phyloP scores from a whole-genome alignment of 1,284 basidiomycete species.

The Phylloboletellus chloephorus region DNA sequence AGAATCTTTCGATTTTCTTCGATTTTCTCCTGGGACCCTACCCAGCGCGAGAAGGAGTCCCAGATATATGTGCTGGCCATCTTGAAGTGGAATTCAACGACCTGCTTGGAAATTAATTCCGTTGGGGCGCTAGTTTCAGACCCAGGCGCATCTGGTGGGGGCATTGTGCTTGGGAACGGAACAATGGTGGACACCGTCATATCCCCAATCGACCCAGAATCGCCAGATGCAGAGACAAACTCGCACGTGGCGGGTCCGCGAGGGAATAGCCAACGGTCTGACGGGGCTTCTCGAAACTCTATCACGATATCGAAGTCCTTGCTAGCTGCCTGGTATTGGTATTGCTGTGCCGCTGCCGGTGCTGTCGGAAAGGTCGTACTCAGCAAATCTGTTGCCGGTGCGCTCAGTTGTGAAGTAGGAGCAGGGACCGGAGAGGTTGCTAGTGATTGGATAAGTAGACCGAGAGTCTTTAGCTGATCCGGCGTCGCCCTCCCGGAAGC shows the following conservation, averaged over 20 bases:
- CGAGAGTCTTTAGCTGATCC: conserved; percentile 60
- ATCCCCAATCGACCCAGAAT: conserved; percentile 28
- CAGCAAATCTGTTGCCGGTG: conserved; percentile 10
- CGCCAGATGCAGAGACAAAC: conserved; percentile 21
- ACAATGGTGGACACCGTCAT: conserved; percentile 38
- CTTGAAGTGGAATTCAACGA: conserved; percentile 45
- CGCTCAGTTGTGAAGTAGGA: conserved; percentile 10
- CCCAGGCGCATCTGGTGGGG: conserved; percentile 11
- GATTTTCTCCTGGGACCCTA: conserved; percentile 45
- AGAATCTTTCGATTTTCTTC: conserved; percentile 41
- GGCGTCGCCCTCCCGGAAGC: conserved; percentile 52
- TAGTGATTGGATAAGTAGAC: conserved; percentile 56
- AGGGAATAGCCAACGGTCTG: conserved; percentile 61
- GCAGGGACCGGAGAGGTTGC: conserved; percentile 22
- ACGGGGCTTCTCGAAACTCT: conserved; percentile 58
- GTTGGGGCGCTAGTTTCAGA: conserved; percentile 11
- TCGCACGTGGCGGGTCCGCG: conserved; percentile 50
- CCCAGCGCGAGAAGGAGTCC: conserved; percentile 55
- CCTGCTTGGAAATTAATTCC: conserved; percentile 25
- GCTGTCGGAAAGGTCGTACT: conserved; percentile 14
- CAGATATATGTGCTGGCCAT: conserved; percentile 42
- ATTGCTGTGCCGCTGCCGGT: conserved; percentile 16
- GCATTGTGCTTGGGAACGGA: conserved; percentile 27
- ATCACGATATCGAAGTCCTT: conserved; percentile 63
- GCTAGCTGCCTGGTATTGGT: conserved; percentile 26